phyloP scores from a whole-genome alignment of 768 basidiomycete genomes.

The Boletus barrowsii region DNA sequence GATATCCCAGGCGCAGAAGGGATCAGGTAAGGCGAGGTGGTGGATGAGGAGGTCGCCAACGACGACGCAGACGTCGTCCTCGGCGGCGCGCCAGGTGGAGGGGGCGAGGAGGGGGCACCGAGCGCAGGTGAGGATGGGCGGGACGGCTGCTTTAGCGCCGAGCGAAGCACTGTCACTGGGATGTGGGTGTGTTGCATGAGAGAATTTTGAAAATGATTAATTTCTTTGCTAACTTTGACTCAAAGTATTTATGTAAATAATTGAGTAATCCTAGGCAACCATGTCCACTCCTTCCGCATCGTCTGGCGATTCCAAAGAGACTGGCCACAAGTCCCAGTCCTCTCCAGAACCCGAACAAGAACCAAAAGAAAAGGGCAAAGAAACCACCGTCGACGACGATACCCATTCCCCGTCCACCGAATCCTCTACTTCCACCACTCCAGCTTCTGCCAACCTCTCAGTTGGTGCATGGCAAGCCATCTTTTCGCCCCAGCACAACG shows the following conservation, averaged over 20 bases:
- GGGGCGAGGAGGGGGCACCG: conserved; percentile 23
- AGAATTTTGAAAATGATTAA: conserved; percentile 8
- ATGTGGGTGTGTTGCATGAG: conserved; percentile 8
- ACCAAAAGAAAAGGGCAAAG: conserved; percentile 4
- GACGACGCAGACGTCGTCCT: conserved; percentile 20
- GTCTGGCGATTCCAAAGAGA: not conserved
- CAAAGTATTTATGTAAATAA: not conserved
- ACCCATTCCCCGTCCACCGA: not conserved
- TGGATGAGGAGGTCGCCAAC: conserved; percentile 13
- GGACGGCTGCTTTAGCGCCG: conserved; percentile 51
- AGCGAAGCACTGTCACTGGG: conserved; percentile 39
- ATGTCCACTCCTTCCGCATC: conserved; percentile 14
- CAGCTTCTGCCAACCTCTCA: conserved; percentile 19
- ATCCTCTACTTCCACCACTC: not conserved
- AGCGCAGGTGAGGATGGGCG: conserved; percentile 20
- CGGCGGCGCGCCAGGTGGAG: conserved; percentile 11
- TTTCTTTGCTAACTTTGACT: not conserved
- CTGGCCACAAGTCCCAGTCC: not conserved
- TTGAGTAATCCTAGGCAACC: not conserved
- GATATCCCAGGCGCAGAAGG: conserved; percentile 12
- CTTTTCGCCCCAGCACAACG: conserved; percentile 70
- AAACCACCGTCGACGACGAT: not conserved
- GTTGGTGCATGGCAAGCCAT: conserved; percentile 72
- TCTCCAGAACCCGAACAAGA: conserved; percentile 4
- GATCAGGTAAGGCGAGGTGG: conserved; percentile 20